These are phyloP conservation scores for Anthracocystis walkeri DNA, from an alignment of 1,284 basidiomycete species.

Conservation along the genomic window DNA sequence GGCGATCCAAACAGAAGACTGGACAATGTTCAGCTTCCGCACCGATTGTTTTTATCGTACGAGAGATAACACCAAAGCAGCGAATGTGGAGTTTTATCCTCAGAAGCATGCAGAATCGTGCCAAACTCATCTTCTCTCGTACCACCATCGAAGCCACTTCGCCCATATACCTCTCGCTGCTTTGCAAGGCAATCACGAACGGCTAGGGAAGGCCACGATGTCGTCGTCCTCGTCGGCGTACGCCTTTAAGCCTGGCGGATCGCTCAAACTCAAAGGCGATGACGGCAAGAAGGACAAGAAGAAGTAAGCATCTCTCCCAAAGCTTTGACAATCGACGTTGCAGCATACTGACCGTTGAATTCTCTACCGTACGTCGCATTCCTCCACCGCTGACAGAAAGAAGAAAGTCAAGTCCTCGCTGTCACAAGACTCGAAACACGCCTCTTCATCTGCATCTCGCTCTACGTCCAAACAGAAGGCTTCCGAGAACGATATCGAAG, in stretches of 20 bases:
- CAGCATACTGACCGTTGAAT: constrained; percentile 1
- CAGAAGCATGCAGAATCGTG: too few species aligned
- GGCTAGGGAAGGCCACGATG: not conserved
- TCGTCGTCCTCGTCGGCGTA: constrained; percentile 57
- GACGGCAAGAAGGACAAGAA: constrained; percentile 52
- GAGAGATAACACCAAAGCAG: not conserved
- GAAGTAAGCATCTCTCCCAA: constrained; percentile 27
- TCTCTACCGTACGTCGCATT: not conserved
- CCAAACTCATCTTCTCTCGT: not conserved
- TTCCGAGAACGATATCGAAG: not conserved
- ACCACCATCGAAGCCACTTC: not conserved
- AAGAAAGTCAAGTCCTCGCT: constrained; percentile 56
- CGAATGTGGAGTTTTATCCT: not conserved
- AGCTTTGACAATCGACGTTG: not conserved
- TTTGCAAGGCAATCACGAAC: not conserved
- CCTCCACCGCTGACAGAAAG: constrained; percentile 39
- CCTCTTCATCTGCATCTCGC: constrained; percentile 14
- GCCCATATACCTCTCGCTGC: too few species aligned
- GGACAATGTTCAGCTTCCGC: not conserved
- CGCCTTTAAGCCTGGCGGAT: constrained; percentile 62
- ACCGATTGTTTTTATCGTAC: not conserved
- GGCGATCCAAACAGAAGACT: not conserved
- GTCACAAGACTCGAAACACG: constrained; percentile 23
- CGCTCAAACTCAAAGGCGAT: constrained; percentile 64
- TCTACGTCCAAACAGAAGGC: constrained; percentile 22